These are phyloP conservation scores for Xylaria sp. DNA, from an alignment of 2,329 filamentous ascomycete genomes.

Conservation along the genomic window DNA sequence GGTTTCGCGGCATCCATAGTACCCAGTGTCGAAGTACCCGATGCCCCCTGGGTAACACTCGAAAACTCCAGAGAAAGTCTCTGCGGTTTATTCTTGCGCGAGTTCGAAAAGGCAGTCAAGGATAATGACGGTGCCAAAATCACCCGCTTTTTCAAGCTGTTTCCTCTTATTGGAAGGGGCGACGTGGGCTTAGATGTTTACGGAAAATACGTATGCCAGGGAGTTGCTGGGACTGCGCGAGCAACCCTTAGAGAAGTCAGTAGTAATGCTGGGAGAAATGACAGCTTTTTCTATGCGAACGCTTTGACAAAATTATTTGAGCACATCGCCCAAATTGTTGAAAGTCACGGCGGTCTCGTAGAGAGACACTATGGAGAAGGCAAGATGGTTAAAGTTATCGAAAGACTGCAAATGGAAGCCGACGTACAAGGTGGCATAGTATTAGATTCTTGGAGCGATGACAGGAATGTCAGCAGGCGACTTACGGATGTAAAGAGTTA, in stretches of 20 bases:
- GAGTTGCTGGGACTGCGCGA: constrained; percentile 84
- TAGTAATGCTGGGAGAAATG: constrained; percentile 65
- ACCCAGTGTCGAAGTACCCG: constrained; percentile 92
- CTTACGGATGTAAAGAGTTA: constrained; percentile 97
- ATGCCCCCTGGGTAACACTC: constrained; percentile 85
- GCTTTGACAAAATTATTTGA: constrained; percentile 92
- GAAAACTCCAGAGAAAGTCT: constrained; percentile 87
- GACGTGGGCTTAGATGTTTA: constrained; percentile 94
- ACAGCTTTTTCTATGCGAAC: constrained; percentile 90
- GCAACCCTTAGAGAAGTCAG: constrained; percentile 75
- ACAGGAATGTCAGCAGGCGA: constrained; percentile 80
- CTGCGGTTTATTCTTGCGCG: constrained; percentile 86
- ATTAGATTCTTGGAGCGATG: constrained; percentile 93
- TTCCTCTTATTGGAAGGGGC: constrained; percentile 87
- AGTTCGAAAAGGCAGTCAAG: constrained; percentile 90
- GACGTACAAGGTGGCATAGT: constrained; percentile 97
- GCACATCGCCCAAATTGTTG: constrained; percentile 95
- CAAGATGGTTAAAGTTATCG: constrained; percentile 94
- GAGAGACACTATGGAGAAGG: constrained; percentile 92
- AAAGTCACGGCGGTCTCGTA: constrained; percentile 87
- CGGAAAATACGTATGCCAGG: constrained; percentile 93
- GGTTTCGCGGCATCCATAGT: constrained; percentile 91
- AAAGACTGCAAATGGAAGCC: constrained; percentile 89
- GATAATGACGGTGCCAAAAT: constrained; percentile 89
- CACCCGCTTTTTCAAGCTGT: constrained; percentile 97